phyloP scores from a whole-genome alignment of 208 protist species.

The Trypanosomatidae sp. region DNA sequence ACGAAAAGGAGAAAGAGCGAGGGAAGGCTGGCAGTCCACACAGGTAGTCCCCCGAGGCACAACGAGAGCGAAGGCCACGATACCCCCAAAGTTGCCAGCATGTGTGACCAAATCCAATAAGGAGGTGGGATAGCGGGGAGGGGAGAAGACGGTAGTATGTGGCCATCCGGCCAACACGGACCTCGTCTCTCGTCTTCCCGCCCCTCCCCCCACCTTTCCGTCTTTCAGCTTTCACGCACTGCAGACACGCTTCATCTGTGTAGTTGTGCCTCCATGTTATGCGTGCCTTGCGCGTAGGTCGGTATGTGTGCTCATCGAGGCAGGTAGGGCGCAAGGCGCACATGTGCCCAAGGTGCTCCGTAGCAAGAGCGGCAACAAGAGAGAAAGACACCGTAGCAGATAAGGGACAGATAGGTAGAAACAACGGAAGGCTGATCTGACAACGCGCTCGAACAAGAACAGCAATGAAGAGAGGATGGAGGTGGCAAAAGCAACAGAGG shows the following conservation, averaged over 20 bases:
- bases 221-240: background rate
- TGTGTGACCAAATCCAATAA: background rate
- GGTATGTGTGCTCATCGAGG: background rate
- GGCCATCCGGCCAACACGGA: background rate
- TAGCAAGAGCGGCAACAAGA: background rate
- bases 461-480: background rate
- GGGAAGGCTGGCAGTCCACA: background rate
- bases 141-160: background rate
- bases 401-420: background rate
- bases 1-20: background rate
- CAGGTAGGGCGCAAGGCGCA: background rate
- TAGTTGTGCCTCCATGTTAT: background rate
- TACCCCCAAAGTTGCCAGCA: background rate
- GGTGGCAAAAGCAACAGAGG: background rate
- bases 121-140: background rate
- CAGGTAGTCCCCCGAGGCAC: background rate
- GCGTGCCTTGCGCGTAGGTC: background rate
- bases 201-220: background rate
- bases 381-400: background rate
- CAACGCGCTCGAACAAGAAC: background rate
- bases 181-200: background rate
- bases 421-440: background rate
- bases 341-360: background rate
- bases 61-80: background rate
- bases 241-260: background rate